These are phyloP conservation scores for Penicillium crustosum DNA, from an alignment of 2,329 filamentous ascomycete species.

Conservation along the genomic window DNA sequence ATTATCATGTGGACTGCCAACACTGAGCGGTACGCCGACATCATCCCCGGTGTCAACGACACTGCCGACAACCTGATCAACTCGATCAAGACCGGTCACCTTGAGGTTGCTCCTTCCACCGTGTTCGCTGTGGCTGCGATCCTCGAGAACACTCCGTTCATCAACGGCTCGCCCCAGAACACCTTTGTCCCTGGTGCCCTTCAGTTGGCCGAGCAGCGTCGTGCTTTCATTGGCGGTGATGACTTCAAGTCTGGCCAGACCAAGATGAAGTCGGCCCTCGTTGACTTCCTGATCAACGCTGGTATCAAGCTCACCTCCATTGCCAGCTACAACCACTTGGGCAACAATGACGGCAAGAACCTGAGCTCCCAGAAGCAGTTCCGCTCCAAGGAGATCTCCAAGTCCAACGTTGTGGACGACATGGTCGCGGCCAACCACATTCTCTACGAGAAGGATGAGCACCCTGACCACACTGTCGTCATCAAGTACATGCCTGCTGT, in stretches of 20 bases:
- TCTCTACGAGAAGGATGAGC: constrained; percentile 86
- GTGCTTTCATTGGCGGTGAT: constrained; percentile 91
- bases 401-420: constrained; percentile 98
- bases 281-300: constrained; percentile 97
- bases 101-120: constrained; percentile 91
- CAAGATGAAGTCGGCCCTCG: constrained; percentile 99
- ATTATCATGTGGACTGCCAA: constrained; percentile 99
- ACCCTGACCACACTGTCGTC: constrained; percentile 96
- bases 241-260: constrained; percentile 99
- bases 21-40: constrained; percentile 92
- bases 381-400: constrained; percentile 99
- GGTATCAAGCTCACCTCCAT: constrained; percentile 99
- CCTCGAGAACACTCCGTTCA: constrained; percentile 86
- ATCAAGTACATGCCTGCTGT: constrained; percentile 99
- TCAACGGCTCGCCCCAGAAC: constrained; percentile 99
- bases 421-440: constrained; percentile 97
- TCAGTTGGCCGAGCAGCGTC: constrained; percentile 80
- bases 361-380: constrained; percentile 96
- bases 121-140: constrained; percentile 95
- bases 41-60: constrained; percentile 88
- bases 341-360: constrained; percentile 99
- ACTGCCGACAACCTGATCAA: constrained; percentile 91
- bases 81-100: constrained; percentile 81
- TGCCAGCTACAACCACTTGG: constrained; percentile 98
- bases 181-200: constrained; percentile 95